Evolutionary conservation across 169 alveolate genomes (phyloP).

Genomic region (Babesia bovis): DNA sequence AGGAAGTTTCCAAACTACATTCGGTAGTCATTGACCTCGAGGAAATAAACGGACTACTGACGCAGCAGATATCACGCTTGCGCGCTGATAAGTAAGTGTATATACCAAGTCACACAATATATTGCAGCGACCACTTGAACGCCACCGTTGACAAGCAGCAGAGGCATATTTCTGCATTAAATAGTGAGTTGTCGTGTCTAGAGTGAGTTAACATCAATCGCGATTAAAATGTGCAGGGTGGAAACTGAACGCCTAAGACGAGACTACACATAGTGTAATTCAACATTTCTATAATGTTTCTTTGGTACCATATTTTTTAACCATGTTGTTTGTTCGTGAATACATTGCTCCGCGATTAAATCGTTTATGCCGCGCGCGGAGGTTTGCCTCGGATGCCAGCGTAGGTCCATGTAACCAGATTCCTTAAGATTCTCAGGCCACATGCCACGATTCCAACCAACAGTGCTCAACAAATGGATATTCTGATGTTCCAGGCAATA

Average conservation of each 20-base stretch:
- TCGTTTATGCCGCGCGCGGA: background rate
- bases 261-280: constrained; percentile 14
- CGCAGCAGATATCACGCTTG: constrained; percentile 20
- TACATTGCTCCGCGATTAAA: background rate
- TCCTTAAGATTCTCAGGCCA: too few relatives aligned
- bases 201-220: background rate
- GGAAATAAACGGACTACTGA: constrained; percentile 31
- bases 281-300: background rate
- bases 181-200: constrained; percentile 25
- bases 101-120: background rate
- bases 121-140: constrained; percentile 15
- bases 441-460: too few relatives aligned
- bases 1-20: constrained; percentile 38
- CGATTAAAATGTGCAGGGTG: constrained; percentile 5
- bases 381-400: background rate
- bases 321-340: background rate
- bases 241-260: constrained; percentile 39
- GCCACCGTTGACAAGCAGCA: constrained; percentile 40
- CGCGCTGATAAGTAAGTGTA: constrained; percentile 21
- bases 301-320: background rate
- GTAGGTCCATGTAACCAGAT: too few relatives aligned
- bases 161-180: constrained; percentile 20
- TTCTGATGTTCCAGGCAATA: too few relatives aligned
- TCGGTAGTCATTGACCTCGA: constrained; percentile 41
- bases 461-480: too few relatives aligned